phyloP scores from a whole-genome alignment of 2,329 filamentous ascomycete genomes.

The Aaosphaeria pasadenensis region DNA sequence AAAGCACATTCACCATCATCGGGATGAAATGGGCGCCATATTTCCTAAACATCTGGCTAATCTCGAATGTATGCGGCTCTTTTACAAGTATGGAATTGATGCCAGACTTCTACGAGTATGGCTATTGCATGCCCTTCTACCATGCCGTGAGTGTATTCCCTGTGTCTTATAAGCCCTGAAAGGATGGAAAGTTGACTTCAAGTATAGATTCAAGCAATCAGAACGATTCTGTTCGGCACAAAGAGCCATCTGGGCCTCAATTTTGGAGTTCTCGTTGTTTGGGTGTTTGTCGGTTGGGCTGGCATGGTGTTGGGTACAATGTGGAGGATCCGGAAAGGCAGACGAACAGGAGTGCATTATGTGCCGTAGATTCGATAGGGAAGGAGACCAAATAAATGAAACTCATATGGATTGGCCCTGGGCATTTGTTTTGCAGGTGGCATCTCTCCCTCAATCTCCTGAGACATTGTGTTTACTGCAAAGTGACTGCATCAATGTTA shows the following conservation, averaged over 20 bases:
- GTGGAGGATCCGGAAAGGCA: background rate
- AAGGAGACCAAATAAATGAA: no score
- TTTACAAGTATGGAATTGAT: conserved; percentile 4
- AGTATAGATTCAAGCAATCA: conserved; percentile 1
- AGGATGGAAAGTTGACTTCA: background rate
- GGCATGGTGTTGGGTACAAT: background rate
- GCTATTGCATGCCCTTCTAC: conserved; percentile 6
- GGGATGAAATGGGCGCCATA: conserved; percentile 4
- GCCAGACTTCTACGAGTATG: conserved; percentile 5
- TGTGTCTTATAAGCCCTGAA: background rate
- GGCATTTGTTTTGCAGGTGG: no score
- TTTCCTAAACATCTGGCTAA: conserved; percentile 6
- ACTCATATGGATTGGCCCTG: no score
- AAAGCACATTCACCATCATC: conserved; percentile 1
- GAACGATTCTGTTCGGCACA: conserved; percentile 7
- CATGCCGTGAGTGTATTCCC: background rate
- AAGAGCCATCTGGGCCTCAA: conserved; percentile 7
- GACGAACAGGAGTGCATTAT: background rate
- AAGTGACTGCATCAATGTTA: no score
- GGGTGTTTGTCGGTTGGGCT: conserved; percentile 3
- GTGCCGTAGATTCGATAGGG: background rate
- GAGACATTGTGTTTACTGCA: no score
- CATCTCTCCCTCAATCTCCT: no score
- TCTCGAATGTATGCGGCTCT: conserved; percentile 1
- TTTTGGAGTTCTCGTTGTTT: conserved; percentile 6